A percentile compares a stretch with the other conserved stretches of the same genome.
Evolutionary conservation across 176 grass and related monocot genomes (phyloP).

Genomic region (Secale cereale): DNA sequence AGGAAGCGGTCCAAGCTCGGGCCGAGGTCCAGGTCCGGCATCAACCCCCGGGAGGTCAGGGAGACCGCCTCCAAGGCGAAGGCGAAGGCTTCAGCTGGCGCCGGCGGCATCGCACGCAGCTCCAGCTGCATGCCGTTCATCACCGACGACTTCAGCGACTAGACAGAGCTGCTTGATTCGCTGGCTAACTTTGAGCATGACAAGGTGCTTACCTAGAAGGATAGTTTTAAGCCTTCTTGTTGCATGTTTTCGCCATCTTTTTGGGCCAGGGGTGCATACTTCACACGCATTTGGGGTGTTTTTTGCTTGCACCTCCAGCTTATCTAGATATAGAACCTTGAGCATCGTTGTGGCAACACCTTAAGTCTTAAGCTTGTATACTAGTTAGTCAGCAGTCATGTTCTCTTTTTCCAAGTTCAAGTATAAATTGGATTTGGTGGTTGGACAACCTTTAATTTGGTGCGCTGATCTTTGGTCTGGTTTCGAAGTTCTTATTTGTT

Average conservation of each 20-base stretch:
- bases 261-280: slow-evolving; percentile 17
- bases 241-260: slow-evolving; percentile 6
- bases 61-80: background rate
- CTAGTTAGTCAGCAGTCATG: background rate
- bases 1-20: slow-evolving; percentile 65
- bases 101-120: slow-evolving; percentile 43
- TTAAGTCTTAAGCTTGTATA: background rate
- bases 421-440: background rate
- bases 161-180: background rate
- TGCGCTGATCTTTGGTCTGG: background rate
- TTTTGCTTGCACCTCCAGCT: slow-evolving; percentile 31
- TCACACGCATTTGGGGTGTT: slow-evolving; percentile 17
- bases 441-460: background rate
- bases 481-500: background rate
- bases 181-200: slow-evolving; percentile 7
- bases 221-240: background rate
- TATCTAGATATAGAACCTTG: slow-evolving; percentile 16
- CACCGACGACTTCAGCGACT: slow-evolving; percentile 42
- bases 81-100: background rate
- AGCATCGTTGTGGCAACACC: background rate
- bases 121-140: slow-evolving; percentile 90
- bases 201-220: background rate
- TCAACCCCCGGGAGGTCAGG: slow-evolving; percentile 50
- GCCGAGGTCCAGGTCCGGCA: slow-evolving; percentile 45
- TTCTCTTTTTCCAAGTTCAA: slow-evolving; percentile 12